Base-by-base conservation (phyloP, 2,329 filamentous ascomycete genomes). In the Massarina eburnea region DNA sequence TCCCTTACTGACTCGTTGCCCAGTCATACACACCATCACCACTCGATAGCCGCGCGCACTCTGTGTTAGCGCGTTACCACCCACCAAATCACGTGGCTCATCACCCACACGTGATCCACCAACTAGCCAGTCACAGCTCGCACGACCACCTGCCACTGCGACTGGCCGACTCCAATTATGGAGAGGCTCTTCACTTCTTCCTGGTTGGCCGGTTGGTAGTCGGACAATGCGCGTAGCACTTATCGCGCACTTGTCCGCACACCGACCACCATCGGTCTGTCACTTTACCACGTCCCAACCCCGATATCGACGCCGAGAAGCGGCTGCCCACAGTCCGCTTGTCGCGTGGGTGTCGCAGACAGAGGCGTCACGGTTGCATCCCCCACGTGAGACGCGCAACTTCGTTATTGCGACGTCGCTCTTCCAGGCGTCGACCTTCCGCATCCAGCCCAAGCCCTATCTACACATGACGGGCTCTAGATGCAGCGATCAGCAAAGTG, bases 21-120 rank as follows among this genome's bases (percentile, higher is more conserved):
- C 52, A 60, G 59, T 57, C 30, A 46, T 48, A 39, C 49, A 55
- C 39, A 45, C 45, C 43, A 50, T 46, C 49, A 49, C 43, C 51
- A 56, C 41, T 39, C 39, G 26, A 30, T 32, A 46, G 41, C 47
- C 48, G 48, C 49, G 51, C 51, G 49, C 52, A 40, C 46, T 24
- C 29, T 39, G 29, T 34, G 9, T 46, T 45, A 50, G 47, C 46
- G 43, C 45, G 46, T 48, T 36, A 48, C 45, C 29, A 43, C 37
- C 50, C 27, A 30, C 27, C 27, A 8, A 26, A 7, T 30, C 27
- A 14, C 12, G 27, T 6, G 6, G 27, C 27, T 7, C 27, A n/a
- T n/a, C 27, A 5, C n/a, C 7, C 27, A 14, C 27, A 30, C 27
- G 27, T 30, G 27, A 30, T 8, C 9, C 12, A 32, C 39, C 30